Evolutionary conservation across 495 filamentous ascomycete genomes (phyloP).

Genomic region (Alectoria sarmentosa): DNA sequence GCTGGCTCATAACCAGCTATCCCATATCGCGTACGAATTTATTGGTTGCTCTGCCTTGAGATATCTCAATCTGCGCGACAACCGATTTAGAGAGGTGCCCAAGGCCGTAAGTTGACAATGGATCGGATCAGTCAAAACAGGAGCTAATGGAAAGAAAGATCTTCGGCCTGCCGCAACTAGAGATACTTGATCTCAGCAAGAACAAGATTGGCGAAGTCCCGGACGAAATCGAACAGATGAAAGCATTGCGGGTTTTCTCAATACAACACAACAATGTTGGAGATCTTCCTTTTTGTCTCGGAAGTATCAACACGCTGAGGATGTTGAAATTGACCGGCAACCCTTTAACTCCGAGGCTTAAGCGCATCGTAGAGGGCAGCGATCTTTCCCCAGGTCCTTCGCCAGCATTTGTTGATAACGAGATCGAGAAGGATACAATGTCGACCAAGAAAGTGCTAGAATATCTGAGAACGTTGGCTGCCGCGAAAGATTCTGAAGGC

Average conservation of each 20-base stretch:
- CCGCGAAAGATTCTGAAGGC: slow-evolving; percentile 54
- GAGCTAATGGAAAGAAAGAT: slow-evolving; percentile 41
- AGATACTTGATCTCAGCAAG: slow-evolving; percentile 84
- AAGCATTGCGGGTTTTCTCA: slow-evolving; percentile 67
- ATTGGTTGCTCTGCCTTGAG: slow-evolving; percentile 80
- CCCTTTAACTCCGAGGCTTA: slow-evolving; percentile 52
- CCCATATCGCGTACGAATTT: slow-evolving; percentile 71
- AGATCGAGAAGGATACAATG: slow-evolving; percentile 57
- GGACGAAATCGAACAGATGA: slow-evolving; percentile 69
- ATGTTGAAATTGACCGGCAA: slow-evolving; percentile 85
- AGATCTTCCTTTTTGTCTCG: slow-evolving; percentile 71
- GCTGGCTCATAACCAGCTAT: slow-evolving; percentile 68
- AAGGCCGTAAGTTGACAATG: slow-evolving; percentile 54
- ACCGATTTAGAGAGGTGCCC: slow-evolving; percentile 82
- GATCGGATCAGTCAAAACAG: slow-evolving; percentile 26
- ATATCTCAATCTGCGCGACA: slow-evolving; percentile 91
- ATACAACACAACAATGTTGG: slow-evolving; percentile 80
- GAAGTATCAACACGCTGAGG: slow-evolving; percentile 80
- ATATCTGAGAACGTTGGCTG: slow-evolving; percentile 58
- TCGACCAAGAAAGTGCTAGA: slow-evolving; percentile 69
- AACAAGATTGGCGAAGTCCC: slow-evolving; percentile 77
- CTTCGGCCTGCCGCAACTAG: slow-evolving; percentile 74
- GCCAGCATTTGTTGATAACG: slow-evolving; percentile 31
- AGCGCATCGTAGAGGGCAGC: slow-evolving; percentile 37
- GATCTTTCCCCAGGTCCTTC: slow-evolving; percentile 36